phyloP scores from a whole-genome alignment of 768 basidiomycete genomes.

The Pholiota molesta region DNA sequence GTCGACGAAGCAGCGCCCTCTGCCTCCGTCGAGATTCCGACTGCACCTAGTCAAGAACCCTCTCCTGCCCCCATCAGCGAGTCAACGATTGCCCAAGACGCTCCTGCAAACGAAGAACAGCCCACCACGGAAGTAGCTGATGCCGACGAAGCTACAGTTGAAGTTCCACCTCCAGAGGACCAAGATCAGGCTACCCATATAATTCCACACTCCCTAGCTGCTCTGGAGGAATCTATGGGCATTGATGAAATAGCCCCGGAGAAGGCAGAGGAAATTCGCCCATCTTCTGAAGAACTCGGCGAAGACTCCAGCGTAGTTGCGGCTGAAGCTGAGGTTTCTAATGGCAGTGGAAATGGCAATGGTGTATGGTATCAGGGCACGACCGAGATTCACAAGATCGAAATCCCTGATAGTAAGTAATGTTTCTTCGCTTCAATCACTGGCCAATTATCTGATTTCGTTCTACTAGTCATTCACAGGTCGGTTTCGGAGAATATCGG shows the following conservation, averaged over 20 bases:
- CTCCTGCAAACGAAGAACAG: neutral
- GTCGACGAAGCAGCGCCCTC: neutral
- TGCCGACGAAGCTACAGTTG: neutral
- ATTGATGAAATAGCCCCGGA: neutral
- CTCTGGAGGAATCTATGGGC: neutral
- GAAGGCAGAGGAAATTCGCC: neutral
- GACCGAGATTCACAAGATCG: constrained; percentile 2
- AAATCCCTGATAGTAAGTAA: constrained; percentile 10
- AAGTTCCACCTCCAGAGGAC: neutral
- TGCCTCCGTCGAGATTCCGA: neutral
- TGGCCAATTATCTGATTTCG: neutral
- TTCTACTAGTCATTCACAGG: constrained; percentile 5
- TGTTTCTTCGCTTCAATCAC: neutral
- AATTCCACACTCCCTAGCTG: neutral
- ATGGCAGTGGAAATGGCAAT: constrained; percentile 6
- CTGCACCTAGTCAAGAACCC: neutral
- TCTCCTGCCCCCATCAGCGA: neutral
- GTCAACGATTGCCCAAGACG: neutral
- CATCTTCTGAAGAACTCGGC: neutral
- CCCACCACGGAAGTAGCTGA: neutral
- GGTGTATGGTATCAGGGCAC: constrained; percentile 1
- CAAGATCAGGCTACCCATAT: neutral
- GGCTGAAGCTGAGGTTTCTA: neutral
- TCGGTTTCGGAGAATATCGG: constrained; percentile 7
- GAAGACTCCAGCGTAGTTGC: neutral